Percentiles rank a stretch among this genome's conserved stretches.
Evolutionary conservation across 805 yeast genomes (phyloP).

Genomic region (Suhomyces canberraensis): DNA sequence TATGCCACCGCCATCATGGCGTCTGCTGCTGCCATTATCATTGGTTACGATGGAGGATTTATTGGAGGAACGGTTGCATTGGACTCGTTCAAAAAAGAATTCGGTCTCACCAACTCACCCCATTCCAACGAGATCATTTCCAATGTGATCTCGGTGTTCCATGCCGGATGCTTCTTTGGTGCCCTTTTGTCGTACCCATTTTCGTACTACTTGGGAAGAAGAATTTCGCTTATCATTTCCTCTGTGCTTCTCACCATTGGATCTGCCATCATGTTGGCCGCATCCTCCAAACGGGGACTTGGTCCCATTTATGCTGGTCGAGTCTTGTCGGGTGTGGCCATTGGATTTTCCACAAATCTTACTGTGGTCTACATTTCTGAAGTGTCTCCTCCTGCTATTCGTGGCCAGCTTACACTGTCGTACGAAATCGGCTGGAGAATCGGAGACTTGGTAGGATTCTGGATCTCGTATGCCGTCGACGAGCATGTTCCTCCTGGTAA

Average conservation of each 20-base stretch:
- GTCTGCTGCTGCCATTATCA: conserved; percentile 38
- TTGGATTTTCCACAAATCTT: conserved; percentile 35
- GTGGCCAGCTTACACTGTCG: conserved; percentile 30
- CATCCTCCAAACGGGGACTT: conserved; percentile 22
- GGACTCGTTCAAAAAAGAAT: conserved; percentile 29
- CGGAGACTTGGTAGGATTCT: conserved; percentile 39
- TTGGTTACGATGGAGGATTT: conserved; percentile 41
- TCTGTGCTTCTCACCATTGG: conserved; percentile 33
- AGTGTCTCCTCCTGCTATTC: conserved; percentile 33
- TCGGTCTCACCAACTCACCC: conserved; percentile 22
- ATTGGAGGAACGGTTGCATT: conserved; percentile 40
- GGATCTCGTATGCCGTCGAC: conserved; percentile 35
- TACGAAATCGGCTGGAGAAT: conserved; percentile 40
- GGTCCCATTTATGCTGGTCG: conserved; percentile 39
- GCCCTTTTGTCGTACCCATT: conserved; percentile 36
- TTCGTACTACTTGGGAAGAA: conserved; percentile 32
- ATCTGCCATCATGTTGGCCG: conserved; percentile 36
- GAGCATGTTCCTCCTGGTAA: conserved; percentile 21
- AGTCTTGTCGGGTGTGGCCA: conserved; percentile 34
- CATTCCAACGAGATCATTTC: conserved; percentile 24
- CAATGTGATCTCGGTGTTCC: conserved; percentile 38
- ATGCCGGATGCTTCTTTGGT: conserved; percentile 40
- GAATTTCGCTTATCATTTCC: conserved; percentile 28
- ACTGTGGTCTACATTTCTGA: conserved; percentile 37
- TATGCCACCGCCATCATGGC: conserved; percentile 36